Base-by-base conservation (phyloP, 2,329 filamentous ascomycete genomes). In the Colletotrichum theobromicola region DNA sequence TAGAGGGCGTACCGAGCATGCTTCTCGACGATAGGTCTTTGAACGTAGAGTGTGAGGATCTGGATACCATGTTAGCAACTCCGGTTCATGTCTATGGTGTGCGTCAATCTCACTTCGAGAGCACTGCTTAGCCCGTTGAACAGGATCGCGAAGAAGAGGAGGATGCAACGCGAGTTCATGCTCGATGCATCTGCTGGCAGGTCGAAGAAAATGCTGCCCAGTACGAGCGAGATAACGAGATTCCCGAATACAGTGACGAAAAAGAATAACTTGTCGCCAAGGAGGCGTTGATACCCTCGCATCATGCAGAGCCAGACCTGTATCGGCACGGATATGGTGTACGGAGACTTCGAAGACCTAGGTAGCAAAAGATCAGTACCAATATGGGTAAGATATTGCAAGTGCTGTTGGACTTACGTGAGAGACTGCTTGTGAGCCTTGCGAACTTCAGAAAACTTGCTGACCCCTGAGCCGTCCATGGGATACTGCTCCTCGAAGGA, bases 201-300 rank as follows among this genome's bases (percentile, higher is more conserved):
- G 79, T 93, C 90, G 74, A 93, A 92, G 83, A 94, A 94, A 8
- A 94, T 83, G 53, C 89, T 92, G 1, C 91, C 90, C 42, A 94
- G 89, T 74, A 94, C 92, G 8, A 94, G 85, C 8, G 77, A 76
- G 37, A 75, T 64, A 1, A 75, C 61, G 2, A 72, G 12, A 10
- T 75, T 75, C 1, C 53, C 64, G 34, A 63, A 12, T 79, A 93
- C 91, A 42, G 89, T 88, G 64, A 93, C 82, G 77, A 93, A 91
- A 79, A 93, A 93, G 82, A 93, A 93, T 74, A 91, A 87, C 2
- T 90, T 90, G 75, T 88, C 90, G 79, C 94, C 92, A 50, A 91
- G 91, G 82, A 89, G 58, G 7, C 72, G 58, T n/a, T 75, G 72
- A 24, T 89, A 90, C 79, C 93, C 92, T 62, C 92, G 87, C 74